Conservation (phyloP, 23 red algal genomes). For the Gracilaria caudata region DNA sequence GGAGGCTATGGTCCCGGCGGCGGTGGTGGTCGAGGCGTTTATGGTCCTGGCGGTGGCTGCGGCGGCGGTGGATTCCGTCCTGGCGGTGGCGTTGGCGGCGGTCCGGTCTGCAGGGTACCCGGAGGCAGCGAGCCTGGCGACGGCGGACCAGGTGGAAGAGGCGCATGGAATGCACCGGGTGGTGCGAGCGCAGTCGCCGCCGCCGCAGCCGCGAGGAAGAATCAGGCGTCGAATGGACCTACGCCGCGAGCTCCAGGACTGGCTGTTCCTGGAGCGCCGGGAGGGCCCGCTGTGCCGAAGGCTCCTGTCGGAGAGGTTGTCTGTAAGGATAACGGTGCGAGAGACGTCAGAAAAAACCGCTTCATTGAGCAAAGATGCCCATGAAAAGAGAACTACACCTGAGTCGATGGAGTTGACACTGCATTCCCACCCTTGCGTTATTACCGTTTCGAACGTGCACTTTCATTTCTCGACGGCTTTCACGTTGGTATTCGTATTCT, state of each 20-base stretch:
- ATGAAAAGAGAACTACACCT: no score
- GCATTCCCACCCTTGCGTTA: no score
- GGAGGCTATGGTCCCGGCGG: conserved; percentile 37
- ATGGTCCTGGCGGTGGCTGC: conserved; percentile 63
- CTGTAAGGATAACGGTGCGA: conserved; percentile 70
- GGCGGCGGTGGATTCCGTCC: conserved; percentile 52
- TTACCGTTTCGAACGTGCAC: no score
- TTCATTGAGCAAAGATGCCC: conserved; percentile 95
- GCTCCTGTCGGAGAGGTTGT: conserved; percentile 55
- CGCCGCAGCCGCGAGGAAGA: conserved; percentile 65
- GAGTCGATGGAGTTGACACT: no score
- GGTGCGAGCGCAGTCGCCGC: conserved; percentile 54
- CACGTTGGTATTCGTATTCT: no score
- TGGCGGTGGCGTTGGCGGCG: conserved; percentile 48
- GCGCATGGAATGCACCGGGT: conserved; percentile 35
- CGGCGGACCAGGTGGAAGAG: conserved; percentile 34
- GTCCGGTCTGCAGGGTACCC: conserved; percentile 4
- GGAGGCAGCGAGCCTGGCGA: conserved; percentile 41
- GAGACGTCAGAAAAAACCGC: conserved; percentile 85
- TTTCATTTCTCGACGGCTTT: no score
- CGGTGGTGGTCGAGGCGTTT: conserved; percentile 53
- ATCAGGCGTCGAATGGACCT: conserved; percentile 27
- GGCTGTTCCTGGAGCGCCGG: conserved; percentile 45
- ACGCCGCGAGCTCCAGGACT: conserved; percentile 18
- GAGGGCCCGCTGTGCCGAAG: conserved; percentile 51